Base-by-base conservation (phyloP, 352 stramenopile species). In the Pythium brassicae region DNA sequence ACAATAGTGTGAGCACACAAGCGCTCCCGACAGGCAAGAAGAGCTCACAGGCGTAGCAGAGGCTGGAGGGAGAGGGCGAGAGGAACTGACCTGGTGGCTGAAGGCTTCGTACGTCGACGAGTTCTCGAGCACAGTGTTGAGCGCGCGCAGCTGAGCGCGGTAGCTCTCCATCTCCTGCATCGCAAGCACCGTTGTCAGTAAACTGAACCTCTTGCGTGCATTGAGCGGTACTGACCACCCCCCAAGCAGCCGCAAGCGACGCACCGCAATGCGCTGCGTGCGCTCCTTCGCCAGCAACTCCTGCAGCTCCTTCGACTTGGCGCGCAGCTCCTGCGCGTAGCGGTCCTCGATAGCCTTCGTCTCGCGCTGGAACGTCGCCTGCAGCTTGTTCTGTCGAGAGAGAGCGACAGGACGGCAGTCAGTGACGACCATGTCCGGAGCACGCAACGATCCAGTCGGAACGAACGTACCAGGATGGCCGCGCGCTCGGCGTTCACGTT, bases 81-180 rank as follows among this genome's bases (percentile, higher is more conserved):
- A n/a, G n/a, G n/a, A n/a, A 1, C 5, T 19, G 11, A 50, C 45
- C 46, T 89, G 78, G 69, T 92, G 81, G 67, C 81, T 94, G 59
- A 94, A 90, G 19, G 81, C 75, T 57, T 94, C 79, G 65, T 94
- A 92, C 42, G 80, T 87, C 35, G 76, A 92, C 12, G 79, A 88
- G 53, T 70, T 78, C 53, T 90, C 78, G 35, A 93, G 57, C 27
- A 93, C 69, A 4, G 71, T 66, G 54, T 87, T 85, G 42, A 93
- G 60, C 1, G 83, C 83, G 25, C 71, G 76, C 20, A 91, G 57
- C 61, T 91, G 65, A 17, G 74, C 73, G 25, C 78, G 80, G 61
- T 89, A 89, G 26, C 66, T 73, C 49, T 91, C 71, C 39, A 93
- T 59, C 62, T 89, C 72, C 53, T 78, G 53, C 11, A 46, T 7